Evolutionary conservation across 2,329 filamentous ascomycete species (phyloP).

Genomic region (Cladophialophora psammophila): DNA sequence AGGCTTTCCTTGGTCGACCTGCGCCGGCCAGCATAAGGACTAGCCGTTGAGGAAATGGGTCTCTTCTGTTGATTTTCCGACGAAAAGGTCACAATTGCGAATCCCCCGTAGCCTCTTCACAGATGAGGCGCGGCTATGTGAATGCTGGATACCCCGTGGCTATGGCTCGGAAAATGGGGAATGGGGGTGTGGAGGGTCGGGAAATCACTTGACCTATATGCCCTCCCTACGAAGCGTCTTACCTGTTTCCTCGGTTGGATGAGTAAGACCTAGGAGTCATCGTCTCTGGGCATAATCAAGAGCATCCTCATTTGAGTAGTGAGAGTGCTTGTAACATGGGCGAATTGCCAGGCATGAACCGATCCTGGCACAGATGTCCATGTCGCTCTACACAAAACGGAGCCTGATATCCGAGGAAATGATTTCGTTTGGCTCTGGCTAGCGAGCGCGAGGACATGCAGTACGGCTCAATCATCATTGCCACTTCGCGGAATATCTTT

Average conservation of each 20-base stretch:
- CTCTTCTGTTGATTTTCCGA: slow-evolving; percentile 6
- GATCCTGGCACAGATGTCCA: neutral
- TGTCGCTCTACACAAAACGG: neutral
- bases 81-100: neutral
- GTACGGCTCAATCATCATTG: slow-evolving; percentile 19
- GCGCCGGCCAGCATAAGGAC: slow-evolving; percentile 19
- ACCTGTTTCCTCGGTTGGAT: neutral
- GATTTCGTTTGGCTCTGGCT: neutral
- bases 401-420: neutral
- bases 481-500: slow-evolving; percentile 21
- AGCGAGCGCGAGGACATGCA: neutral
- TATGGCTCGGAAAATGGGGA: neutral
- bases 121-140: neutral
- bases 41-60: neutral
- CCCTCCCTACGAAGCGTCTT: neutral
- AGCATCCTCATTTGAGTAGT: neutral
- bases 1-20: slow-evolving; percentile 21
- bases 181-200: neutral
- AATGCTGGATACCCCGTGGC: neutral
- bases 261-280: slow-evolving; percentile 2
- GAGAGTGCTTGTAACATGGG: neutral
- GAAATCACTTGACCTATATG: slow-evolving; percentile 8
- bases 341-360: neutral
- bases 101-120: neutral
- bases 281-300: neutral